Evolutionary conservation across 148 eudicot species (phyloP), one percentile per base, ranked within the genome.

Genomic region (Persicaria tinctoria): DNA sequence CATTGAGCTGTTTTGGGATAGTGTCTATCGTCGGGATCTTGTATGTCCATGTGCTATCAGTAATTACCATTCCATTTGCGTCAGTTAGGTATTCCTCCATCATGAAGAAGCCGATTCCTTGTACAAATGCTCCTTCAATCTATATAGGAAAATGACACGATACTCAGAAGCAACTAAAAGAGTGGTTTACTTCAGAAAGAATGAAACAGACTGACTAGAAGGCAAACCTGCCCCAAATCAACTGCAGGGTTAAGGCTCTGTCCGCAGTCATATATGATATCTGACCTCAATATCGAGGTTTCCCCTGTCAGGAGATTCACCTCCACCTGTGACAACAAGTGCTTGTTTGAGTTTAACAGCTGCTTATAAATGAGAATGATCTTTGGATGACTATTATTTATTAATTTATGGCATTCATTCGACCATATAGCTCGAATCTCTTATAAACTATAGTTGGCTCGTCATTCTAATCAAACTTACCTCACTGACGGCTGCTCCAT

Each of bases 211-310:
- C 56, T 53, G 56, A 53, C 56, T 14, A 3, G n/a, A 3, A 14
- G 5, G 56, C 68, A 13, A 62, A 91, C 97, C 98, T 93, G 98
- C 78, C 98, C 98, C 81, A 95, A 83, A 74, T 95, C 97, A 73
- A 95, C 96, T 76, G 97, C 99, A 73, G 99, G 99, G 78, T 95
- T 92, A 81, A 95, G 79, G 82, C 96, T 90, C 81, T 90, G 93
- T 27, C 99, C 99, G 49, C 99, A 95, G 68, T 95, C 99, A 72
- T 95, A 95, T 16, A 92, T 79, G 74, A 95, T 87, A 84, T 95
- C 97, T 17, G 96, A 73, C 70, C 81, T 87, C 83, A 90, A 74
- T 49, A 90, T 87, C 80, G 74, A 79, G 57, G 96, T 95, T 85
- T 88, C 97, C 60, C 99, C 99, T 0, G 99, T 90, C 50, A 92